Conservation (phyloP, 176 grass and related monocot genomes). For the Avena insularis region DNA sequence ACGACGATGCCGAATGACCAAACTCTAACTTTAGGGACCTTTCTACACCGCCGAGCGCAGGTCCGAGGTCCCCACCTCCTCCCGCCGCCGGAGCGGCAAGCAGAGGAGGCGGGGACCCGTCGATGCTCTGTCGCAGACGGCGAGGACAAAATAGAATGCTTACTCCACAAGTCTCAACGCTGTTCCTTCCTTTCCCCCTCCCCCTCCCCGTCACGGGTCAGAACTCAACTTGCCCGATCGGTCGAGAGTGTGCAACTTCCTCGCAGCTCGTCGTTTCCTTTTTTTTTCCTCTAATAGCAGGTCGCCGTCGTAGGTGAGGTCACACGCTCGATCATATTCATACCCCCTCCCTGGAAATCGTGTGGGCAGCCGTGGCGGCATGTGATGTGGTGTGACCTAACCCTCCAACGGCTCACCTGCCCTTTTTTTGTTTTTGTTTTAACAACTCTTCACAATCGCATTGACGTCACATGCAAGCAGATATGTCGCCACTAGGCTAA, state of each 20-base stretch:
- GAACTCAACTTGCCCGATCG: neutral
- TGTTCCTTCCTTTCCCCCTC: neutral
- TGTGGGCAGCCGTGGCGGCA: slow-evolving; percentile 16
- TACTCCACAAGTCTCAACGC: neutral
- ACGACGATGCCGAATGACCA: too few relatives aligned
- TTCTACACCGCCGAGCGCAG: too few relatives aligned
- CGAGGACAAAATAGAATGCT: too few relatives aligned
- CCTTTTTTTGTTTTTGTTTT: neutral
- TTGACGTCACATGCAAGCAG: neutral
- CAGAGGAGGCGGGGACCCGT: too few relatives aligned
- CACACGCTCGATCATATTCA: neutral
- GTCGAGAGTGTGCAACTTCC: neutral
- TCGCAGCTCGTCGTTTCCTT: neutral
- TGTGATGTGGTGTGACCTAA: neutral
- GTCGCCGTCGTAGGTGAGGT: slow-evolving; percentile 32
- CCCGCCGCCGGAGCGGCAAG: too few relatives aligned
- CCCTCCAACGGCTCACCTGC: neutral
- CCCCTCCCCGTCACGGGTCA: neutral
- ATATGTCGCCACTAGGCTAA: too few relatives aligned
- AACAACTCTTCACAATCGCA: too few relatives aligned
- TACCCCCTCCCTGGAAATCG: neutral
- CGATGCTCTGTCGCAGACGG: too few relatives aligned
- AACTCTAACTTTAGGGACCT: too few relatives aligned
- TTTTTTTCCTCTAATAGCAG: too few relatives aligned
- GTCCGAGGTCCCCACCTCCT: too few relatives aligned